Percentiles rank a stretch among this genome's conserved stretches.
Evolutionary conservation across 345 rosid genomes (phyloP).

Genomic region (Anastatica hierochuntica): DNA sequence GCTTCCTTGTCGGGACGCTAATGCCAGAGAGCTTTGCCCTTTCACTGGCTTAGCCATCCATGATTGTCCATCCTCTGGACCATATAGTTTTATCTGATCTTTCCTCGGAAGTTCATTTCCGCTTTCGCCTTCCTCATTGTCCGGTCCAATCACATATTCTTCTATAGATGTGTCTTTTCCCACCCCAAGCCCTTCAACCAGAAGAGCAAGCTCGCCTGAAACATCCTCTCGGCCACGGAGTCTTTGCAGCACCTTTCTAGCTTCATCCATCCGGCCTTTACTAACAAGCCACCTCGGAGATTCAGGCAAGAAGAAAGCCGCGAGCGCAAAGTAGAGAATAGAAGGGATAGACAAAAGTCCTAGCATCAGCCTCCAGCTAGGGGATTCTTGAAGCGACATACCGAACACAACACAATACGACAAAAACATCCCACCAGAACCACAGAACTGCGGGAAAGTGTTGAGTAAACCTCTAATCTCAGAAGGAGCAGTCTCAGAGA

Average conservation of each 20-base stretch:
- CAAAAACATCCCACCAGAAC: slow-evolving; percentile 77
- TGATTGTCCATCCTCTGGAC: slow-evolving; percentile 64
- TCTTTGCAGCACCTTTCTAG: slow-evolving; percentile 57
- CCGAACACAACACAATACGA: slow-evolving; percentile 79
- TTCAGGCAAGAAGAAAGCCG: slow-evolving; percentile 75
- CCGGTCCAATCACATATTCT: slow-evolving; percentile 71
- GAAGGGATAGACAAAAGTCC: slow-evolving; percentile 72
- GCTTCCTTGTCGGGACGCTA: slow-evolving; percentile 66
- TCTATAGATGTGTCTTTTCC: slow-evolving; percentile 77
- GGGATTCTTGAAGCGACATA: slow-evolving; percentile 58
- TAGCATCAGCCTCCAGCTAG: slow-evolving; percentile 84
- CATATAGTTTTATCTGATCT: slow-evolving; percentile 43
- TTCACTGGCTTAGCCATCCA: slow-evolving; percentile 78
- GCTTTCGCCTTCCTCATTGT: slow-evolving; percentile 36
- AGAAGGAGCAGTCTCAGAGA: slow-evolving; percentile 81
- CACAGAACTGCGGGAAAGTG: slow-evolving; percentile 74
- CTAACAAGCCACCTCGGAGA: slow-evolving; percentile 96
- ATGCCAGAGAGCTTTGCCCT: slow-evolving; percentile 56
- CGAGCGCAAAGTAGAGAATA: slow-evolving; percentile 35
- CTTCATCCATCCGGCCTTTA: slow-evolving; percentile 73
- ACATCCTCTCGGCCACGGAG: slow-evolving; percentile 80
- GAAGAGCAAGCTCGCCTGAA: slow-evolving; percentile 90
- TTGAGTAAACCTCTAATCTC: slow-evolving; percentile 69
- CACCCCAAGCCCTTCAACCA: slow-evolving; percentile 81
- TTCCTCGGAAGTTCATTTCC: slow-evolving; percentile 27